Evolutionary conservation across 257 asterid genomes (phyloP), one percentile per base, ranked within the genome.

Genomic region (Dorcoceras hygrometricum): DNA sequence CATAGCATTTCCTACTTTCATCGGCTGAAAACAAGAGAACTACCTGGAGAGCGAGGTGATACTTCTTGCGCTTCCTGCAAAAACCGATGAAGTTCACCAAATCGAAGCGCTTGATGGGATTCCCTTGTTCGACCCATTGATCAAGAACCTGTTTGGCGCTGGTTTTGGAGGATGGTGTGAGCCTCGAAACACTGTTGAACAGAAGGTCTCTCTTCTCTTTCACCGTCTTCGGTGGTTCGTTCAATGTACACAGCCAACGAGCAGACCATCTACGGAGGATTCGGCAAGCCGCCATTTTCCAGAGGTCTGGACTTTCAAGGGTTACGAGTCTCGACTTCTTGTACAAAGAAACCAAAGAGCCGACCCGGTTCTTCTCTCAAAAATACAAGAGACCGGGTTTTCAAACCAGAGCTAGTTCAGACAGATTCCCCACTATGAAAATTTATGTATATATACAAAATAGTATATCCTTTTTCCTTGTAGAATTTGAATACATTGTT

Each of bases 11-110:
- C n/a, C n/a, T n/a, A n/a, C n/a, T n/a, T 8, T 32, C 48, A 3
- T 36, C 18, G 4, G 11, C 48, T 36, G 48, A 8, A 36, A 57
- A 23, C n/a, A 2, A 29, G 27, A 36, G 5, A 28, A 48, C 2
- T 18, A 86, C 96, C 96, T 84, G 88, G 55, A 86, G 84, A 46
- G 95, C 89, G 9, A 78, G 55, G 59, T 22, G 50, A 71, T 55
- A 79, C 50, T 78, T 74, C 26, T 77, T 71, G 72, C 66, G 77
- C 46, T 25, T 54, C 39, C 96, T 87, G 54, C 83, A 77, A 70
- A 61, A 67, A 20, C 50, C 72, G 72, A 75, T 74, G 72, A 81
- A 77, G 66, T 29, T 57, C 27, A 74, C 6, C 31, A 83, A 34
- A 32, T 78, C 80, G 14, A 24, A 48, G 54, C 73, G 73, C 61